A percentile compares a stretch with the other conserved stretches of the same genome.
These are phyloP conservation scores for Saturnispora gosingensis DNA, from an alignment of 805 yeast species.

Conservation along the genomic window DNA sequence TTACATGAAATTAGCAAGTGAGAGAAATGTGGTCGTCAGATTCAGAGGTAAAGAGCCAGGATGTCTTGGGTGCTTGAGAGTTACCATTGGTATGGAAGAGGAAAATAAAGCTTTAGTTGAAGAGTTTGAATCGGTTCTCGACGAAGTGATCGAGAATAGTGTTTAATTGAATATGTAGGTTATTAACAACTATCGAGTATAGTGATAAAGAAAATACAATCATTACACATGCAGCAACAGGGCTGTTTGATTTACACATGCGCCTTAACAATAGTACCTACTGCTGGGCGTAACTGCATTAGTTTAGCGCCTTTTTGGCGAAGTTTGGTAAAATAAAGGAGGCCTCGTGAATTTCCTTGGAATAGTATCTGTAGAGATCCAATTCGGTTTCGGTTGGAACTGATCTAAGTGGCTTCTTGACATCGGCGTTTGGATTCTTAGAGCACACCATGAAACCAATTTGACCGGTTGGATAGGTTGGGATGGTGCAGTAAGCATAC, in stretches of 20 bases:
- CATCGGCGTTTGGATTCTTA: conserved; percentile 58
- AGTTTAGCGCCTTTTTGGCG: conserved; percentile 44
- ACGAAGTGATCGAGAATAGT: conserved; percentile 6
- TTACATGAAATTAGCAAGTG: conserved; percentile 62
- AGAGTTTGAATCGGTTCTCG: conserved; percentile 19
- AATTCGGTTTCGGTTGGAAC: conserved; percentile 53
- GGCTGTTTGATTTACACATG: too few species aligned
- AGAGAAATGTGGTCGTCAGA: conserved; percentile 74
- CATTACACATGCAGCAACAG: background rate
- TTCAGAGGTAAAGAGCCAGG: conserved; percentile 87
- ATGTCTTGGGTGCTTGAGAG: conserved; percentile 79
- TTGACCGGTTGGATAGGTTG: conserved; percentile 96
- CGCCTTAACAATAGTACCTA: too few species aligned
- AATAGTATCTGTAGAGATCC: conserved; percentile 71
- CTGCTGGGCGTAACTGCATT: background rate
- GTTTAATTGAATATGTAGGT: background rate
- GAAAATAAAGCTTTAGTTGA: conserved; percentile 57
- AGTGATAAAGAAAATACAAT: too few species aligned
- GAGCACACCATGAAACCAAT: conserved; percentile 97
- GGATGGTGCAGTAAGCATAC: conserved; percentile 86
- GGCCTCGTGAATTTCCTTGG: conserved; percentile 74
- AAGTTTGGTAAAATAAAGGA: conserved; percentile 88
- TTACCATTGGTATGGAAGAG: conserved; percentile 74
- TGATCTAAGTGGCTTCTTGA: conserved; percentile 60
- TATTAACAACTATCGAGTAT: background rate